These are phyloP conservation scores for Cystobasidium tubakii DNA, from an alignment of 768 basidiomycete species.

Conservation along the genomic window DNA sequence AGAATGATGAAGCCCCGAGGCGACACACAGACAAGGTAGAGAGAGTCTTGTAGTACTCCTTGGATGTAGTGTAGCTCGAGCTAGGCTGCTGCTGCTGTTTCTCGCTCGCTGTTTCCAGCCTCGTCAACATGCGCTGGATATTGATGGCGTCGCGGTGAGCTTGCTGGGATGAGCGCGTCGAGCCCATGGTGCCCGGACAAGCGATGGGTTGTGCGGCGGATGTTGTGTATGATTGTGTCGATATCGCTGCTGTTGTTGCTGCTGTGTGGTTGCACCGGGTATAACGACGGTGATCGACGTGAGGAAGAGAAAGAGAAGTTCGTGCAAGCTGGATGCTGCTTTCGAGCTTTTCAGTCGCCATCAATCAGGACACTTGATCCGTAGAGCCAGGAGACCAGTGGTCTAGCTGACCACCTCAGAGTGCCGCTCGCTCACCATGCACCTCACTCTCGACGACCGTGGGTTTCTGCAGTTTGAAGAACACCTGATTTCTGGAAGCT, in stretches of 20 bases:
- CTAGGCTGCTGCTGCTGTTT: not conserved
- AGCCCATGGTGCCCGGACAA: not conserved
- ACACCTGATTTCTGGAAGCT: not conserved
- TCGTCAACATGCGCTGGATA: conserved; percentile 3
- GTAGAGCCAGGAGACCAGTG: no score
- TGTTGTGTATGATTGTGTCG: not conserved
- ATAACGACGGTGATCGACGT: not conserved
- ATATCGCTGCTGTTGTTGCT: not conserved
- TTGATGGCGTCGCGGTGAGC: conserved; percentile 28
- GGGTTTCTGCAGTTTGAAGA: not conserved
- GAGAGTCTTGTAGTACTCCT: conserved; percentile 22
- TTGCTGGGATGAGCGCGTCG: not conserved
- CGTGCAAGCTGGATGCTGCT: not conserved
- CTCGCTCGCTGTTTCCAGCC: not conserved
- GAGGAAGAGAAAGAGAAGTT: not conserved
- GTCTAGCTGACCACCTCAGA: not conserved
- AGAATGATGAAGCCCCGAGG: not conserved
- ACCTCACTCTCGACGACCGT: conserved; percentile 9
- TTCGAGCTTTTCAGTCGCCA: not conserved
- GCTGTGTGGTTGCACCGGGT: not conserved
- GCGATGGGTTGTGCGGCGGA: not conserved
- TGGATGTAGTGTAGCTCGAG: not conserved
- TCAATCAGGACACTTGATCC: no score
- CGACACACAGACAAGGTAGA: conserved; percentile 14
- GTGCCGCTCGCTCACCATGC: not conserved